Evolutionary conservation across 2,329 filamentous ascomycete genomes (phyloP).

Genomic region (Xylariaceae sp.): DNA sequence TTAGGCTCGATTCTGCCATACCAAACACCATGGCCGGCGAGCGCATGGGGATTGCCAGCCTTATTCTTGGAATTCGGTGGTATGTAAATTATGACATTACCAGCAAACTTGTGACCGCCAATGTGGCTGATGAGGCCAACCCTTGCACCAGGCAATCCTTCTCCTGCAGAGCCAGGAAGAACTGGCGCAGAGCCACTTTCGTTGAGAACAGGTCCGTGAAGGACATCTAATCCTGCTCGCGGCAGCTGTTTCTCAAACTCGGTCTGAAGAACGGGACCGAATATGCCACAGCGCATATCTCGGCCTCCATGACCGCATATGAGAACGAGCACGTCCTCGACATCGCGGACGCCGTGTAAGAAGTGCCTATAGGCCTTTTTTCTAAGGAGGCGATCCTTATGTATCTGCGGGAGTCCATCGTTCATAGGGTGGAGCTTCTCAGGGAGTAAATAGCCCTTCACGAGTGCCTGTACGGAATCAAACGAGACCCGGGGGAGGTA

Average conservation of each 20-base stretch:
- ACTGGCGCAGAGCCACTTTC: constrained; percentile 30
- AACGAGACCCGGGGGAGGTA: constrained; percentile 60
- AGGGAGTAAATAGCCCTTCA: constrained; percentile 63
- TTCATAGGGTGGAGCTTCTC: constrained; percentile 57
- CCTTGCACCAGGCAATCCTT: constrained; percentile 43
- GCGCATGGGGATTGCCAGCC: constrained; percentile 45
- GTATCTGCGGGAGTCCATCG: constrained; percentile 52
- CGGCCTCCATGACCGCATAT: constrained; percentile 84
- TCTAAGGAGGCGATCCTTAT: constrained; percentile 47
- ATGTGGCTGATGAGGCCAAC: constrained; percentile 73
- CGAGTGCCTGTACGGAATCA: constrained; percentile 50
- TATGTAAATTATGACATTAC: constrained; percentile 77
- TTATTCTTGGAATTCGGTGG: constrained; percentile 48
- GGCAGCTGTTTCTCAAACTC: constrained; percentile 63
- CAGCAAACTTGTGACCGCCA: constrained; percentile 79
- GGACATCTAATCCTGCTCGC: constrained; percentile 44
- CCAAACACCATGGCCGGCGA: constrained; percentile 72
- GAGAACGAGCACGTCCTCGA: constrained; percentile 67
- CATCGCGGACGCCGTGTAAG: constrained; percentile 54
- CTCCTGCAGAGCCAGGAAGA: constrained; percentile 23
- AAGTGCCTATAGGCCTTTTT: constrained; percentile 48
- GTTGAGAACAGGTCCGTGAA: constrained; percentile 41
- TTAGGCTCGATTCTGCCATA: constrained; percentile 75
- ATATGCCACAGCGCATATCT: constrained; percentile 74
- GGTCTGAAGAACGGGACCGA: constrained; percentile 65